These are phyloP conservation scores for Cystobasidium sp. DNA, from an alignment of 1,284 basidiomycete genomes.

Conservation along the genomic window DNA sequence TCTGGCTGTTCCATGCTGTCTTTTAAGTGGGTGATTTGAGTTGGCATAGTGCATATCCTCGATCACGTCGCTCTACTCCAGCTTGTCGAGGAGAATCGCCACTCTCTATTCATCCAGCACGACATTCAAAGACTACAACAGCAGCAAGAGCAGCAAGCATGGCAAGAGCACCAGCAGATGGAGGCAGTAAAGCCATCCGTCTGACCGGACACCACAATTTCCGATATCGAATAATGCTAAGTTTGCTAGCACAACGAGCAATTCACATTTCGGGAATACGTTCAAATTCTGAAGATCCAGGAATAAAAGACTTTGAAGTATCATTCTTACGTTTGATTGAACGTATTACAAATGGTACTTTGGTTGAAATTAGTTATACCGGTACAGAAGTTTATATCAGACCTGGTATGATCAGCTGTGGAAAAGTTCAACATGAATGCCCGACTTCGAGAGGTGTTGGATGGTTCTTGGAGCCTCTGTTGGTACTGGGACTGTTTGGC, in stretches of 20 bases:
- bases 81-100: neutral
- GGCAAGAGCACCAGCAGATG: slow-evolving; percentile 30
- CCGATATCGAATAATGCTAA: slow-evolving; percentile 81
- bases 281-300: slow-evolving; percentile 89
- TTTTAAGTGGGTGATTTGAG: neutral
- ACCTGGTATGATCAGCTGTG: slow-evolving; percentile 89
- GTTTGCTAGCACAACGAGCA: slow-evolving; percentile 82
- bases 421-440: slow-evolving; percentile 81
- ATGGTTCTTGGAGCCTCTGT: slow-evolving; percentile 89
- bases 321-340: slow-evolving; percentile 87
- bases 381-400: slow-evolving; percentile 88
- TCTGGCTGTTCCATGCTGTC: slow-evolving; percentile 6
- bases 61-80: neutral
- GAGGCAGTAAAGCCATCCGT: slow-evolving; percentile 53
- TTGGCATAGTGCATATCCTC: neutral
- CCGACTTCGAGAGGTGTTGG: slow-evolving; percentile 84
- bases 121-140: neutral
- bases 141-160: slow-evolving; percentile 8
- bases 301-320: slow-evolving; percentile 91
- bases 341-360: slow-evolving; percentile 90
- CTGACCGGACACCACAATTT: slow-evolving; percentile 81
- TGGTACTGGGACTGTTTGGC: slow-evolving; percentile 89
- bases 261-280: slow-evolving; percentile 88
- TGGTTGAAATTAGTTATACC: slow-evolving; percentile 95
- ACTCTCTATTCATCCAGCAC: slow-evolving; percentile 8